Base-by-base conservation (phyloP, 805 yeast genomes). In the Saccharomycopsis babjevae region DNA sequence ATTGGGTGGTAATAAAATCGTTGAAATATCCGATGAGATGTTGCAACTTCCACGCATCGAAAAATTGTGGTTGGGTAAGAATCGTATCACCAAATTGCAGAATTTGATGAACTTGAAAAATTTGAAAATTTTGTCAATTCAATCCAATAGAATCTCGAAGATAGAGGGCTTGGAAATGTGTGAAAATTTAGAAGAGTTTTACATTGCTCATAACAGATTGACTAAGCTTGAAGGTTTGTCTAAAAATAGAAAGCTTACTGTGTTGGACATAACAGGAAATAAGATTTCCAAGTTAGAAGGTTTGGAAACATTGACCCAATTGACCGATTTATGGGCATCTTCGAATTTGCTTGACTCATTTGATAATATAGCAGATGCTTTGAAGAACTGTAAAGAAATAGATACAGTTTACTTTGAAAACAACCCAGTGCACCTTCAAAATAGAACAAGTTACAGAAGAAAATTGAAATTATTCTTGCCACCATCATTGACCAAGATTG, bases 241-340 rank as follows among this genome's bases (percentile, higher is more conserved):
- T 4, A 77, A 84, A 28, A 83, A 89, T 68, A 65, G 66, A 18
- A 86, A 88, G 57, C 77, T 94, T 59, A 81, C 78, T 10, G 87
- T 88, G 0, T 71, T 94, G 62, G 99, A 94, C 70, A 79, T 94
- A 22, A 86, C 97, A 0, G 82, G 88, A 1, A 94, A 94, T 71
- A 76, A 76, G 61, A 78, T 94, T 46, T 66, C 78, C 3, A 78
- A 80, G 57, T 73, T 94, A 50, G 85, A 83, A 61, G 84, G 86
- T 65, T 66, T 94, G 59, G 73, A 76, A 0, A 94, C 88, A 66
- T 78, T 94, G 61, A 71, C 66, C 0, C 68, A 85, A n/a, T 77
- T 94, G 61, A 91, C 97, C 8, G 99, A 94, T 72, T 76, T 94
- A 59, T 94, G 99, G 99, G 90, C 96, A 30, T 88, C 97, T 0